Base-by-base conservation (phyloP, 495 filamentous ascomycete genomes). In the Neurospora terricola region DNA sequence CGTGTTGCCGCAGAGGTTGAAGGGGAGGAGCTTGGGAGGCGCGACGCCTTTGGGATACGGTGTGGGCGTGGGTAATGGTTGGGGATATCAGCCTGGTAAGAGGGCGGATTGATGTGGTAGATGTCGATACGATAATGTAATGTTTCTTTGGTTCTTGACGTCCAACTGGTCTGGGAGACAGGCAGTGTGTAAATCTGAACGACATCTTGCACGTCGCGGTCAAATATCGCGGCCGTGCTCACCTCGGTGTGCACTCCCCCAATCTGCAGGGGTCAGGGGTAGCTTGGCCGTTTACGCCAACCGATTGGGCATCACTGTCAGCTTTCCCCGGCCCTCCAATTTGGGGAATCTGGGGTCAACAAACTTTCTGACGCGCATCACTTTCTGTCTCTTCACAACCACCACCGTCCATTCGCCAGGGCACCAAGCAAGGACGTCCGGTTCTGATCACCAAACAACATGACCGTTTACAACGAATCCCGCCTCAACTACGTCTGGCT, bases 401-500 rank as follows among this genome's bases (percentile, higher is more conserved):
- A 66, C 27, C 27, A 9, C 27, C 54, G 10, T 30, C 12, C 23
- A 27, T 62, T 62, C 54, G 23, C 30, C 23, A 62, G 16, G 11
- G 8, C n/a, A 48, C 5, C n/a, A n/a, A n/a, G n/a, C 0, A 42
- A 18, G 16, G 14, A 42, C 40, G 16, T 8, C 40, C 14, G 30
- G 3, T 34, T 3, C 34, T n/a, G 27, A 34, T 66, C 27, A 36
- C 34, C 54, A 2, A 27, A 6, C 45, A 75, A 73, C 27, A 85
- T 83, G 82, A 40, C 81, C 12, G 77, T 79, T 5, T 79, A 81
- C 38, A 76, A 70, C 43, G 76, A 74, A 21, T 76, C 80, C 18
- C 81, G 81, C 76, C 77, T 78, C 14, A 84, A 88, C 75, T 81
- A 90, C 30, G 72, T 88, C 38, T 94, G 94, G 83, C 85, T 94